phyloP scores from a whole-genome alignment of 2,329 filamentous ascomycete species.

The Xylaria sp. region DNA sequence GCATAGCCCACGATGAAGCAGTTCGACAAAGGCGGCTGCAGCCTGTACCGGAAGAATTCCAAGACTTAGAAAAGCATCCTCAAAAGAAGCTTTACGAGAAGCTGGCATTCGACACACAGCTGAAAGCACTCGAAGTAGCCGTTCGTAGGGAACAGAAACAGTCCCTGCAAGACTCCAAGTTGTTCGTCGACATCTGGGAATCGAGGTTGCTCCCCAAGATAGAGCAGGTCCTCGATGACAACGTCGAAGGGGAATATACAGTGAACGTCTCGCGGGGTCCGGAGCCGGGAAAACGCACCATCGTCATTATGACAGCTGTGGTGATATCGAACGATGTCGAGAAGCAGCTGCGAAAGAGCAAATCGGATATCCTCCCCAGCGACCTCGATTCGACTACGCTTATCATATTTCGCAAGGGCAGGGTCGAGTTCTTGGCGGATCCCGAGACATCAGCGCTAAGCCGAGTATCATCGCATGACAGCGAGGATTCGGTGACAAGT shows the following conservation, averaged over 20 bases:
- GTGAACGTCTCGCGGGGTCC: conserved; percentile 31
- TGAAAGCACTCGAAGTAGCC: neutral
- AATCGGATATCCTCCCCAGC: conserved; percentile 20
- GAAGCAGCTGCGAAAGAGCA: conserved; percentile 19
- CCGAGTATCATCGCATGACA: neutral
- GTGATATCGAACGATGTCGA: neutral
- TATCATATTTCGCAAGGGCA: conserved; percentile 16
- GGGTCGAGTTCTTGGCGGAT: conserved; percentile 7
- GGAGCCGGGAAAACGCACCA: conserved; percentile 25
- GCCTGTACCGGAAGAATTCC: neutral
- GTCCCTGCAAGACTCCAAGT: conserved; percentile 21
- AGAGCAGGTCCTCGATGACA: conserved; percentile 32
- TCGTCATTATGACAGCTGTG: conserved; percentile 32
- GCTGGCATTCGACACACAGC: neutral
- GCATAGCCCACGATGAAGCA: neutral
- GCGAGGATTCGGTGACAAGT: conserved; percentile 8
- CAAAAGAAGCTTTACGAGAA: neutral
- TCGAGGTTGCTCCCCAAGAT: conserved; percentile 27
- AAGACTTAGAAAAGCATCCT: neutral
- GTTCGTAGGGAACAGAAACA: neutral
- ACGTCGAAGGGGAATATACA: conserved; percentile 30
- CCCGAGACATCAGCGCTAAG: neutral
- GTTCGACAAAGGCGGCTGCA: neutral
- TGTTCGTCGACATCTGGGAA: conserved; percentile 36
- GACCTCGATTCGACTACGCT: conserved; percentile 27